These are phyloP conservation scores for Eustoma russellianum DNA, from an alignment of 257 asterid genomes.

Conservation along the genomic window DNA sequence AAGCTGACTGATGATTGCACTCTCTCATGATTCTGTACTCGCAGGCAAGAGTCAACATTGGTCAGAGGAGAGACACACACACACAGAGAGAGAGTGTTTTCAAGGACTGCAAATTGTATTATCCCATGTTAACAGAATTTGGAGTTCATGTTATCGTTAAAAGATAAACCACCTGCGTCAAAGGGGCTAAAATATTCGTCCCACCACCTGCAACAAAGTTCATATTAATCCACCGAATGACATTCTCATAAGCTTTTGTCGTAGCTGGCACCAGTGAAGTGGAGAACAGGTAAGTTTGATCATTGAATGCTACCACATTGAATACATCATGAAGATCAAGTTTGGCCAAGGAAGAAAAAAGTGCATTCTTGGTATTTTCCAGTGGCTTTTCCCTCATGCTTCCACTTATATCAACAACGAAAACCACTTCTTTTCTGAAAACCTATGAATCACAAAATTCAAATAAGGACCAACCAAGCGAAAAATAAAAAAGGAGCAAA, in stretches of 20 bases:
- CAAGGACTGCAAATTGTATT: background rate
- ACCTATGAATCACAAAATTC: constrained; percentile 15
- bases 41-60: background rate
- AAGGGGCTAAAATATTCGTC: constrained; percentile 27
- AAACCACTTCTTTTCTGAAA: constrained; percentile 32
- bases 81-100: background rate
- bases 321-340: constrained; percentile 30
- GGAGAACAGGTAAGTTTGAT: constrained; percentile 23
- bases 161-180: constrained; percentile 24
- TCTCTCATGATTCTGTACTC: no score
- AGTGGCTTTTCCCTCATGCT: constrained; percentile 36
- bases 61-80: background rate
- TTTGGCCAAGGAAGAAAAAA: constrained; percentile 26
- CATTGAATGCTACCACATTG: constrained; percentile 30
- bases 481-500: background rate
- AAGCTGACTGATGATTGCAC: no score
- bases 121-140: background rate
- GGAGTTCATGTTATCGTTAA: background rate
- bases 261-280: constrained; percentile 32
- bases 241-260: constrained; percentile 20
- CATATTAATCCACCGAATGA: constrained; percentile 29
- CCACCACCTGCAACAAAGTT: constrained; percentile 35
- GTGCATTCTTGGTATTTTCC: constrained; percentile 34
- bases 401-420: constrained; percentile 41
- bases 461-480: no score